Conservation (phyloP, 2,329 filamentous ascomycete genomes). For the Fusarium agapanthi region DNA sequence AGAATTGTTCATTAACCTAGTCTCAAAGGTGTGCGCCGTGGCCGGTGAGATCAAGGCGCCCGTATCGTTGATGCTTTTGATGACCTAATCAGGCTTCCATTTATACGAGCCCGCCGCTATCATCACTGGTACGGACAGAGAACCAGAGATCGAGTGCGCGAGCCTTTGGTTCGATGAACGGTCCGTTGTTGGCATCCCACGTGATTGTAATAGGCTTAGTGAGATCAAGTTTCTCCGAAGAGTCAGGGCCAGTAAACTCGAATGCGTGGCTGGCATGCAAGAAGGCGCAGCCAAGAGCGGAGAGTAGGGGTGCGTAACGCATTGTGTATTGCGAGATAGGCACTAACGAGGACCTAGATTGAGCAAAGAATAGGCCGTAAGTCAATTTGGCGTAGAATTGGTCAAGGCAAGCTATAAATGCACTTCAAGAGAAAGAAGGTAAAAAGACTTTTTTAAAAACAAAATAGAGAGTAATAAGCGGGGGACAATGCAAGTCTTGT, state of each 20-base stretch:
- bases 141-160: not conserved
- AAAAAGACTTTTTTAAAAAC: not conserved
- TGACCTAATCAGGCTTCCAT: not conserved
- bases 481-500: not conserved
- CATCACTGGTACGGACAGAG: not conserved
- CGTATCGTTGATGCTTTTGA: not conserved
- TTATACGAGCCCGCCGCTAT: not conserved
- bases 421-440: not conserved
- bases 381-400: fast-evolving
- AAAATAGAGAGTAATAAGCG: too few species aligned
- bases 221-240: not conserved
- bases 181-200: not conserved
- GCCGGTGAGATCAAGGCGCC: not conserved
- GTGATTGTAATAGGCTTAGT: not conserved
- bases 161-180: not conserved
- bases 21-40: not conserved
- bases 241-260: not conserved
- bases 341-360: fast-evolving
- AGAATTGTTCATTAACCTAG: not conserved
- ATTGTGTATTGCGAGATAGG: not conserved
- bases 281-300: not conserved
- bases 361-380: not conserved
- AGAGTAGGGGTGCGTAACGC: not conserved
- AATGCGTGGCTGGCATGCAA: not conserved
- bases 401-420: too few species aligned